These are phyloP conservation scores for Jamesozyma jinghongensis DNA, from an alignment of 805 yeast species.

Conservation along the genomic window DNA sequence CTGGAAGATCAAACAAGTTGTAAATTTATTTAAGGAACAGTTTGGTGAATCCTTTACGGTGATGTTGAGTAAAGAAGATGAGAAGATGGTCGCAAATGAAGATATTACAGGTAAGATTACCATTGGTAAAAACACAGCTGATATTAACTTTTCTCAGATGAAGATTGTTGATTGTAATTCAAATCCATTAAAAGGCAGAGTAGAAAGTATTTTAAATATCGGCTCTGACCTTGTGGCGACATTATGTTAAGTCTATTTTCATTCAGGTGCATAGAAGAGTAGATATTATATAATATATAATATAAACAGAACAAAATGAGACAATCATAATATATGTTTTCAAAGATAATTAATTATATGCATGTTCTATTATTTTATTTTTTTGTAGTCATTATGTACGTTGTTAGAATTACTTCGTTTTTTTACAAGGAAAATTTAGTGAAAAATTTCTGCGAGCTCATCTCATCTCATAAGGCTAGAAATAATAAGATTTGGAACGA, in stretches of 20 bases:
- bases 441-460: constrained; percentile 8
- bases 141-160: constrained; percentile 53
- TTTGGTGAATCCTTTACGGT: constrained; percentile 67
- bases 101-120: constrained; percentile 46
- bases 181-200: constrained; percentile 69
- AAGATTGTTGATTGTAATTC: constrained; percentile 61
- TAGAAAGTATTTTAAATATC: constrained; percentile 68
- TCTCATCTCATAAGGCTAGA: constrained; percentile 23
- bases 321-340: no score
- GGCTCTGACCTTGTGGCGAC: constrained; percentile 83
- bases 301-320: no score
- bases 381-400: not conserved
- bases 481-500: not conserved
- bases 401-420: not conserved
- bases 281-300: not conserved
- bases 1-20: constrained; percentile 45
- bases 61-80: constrained; percentile 14
- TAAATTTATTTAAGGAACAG: constrained; percentile 64
- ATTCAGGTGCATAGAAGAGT: no score
- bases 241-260: constrained; percentile 50
- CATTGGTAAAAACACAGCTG: constrained; percentile 70
- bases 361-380: no score
- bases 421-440: constrained; percentile 1
- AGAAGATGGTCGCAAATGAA: constrained; percentile 23
- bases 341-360: no score